phyloP scores from a whole-genome alignment of 1,284 basidiomycete genomes.

The Peniophora sp. region DNA sequence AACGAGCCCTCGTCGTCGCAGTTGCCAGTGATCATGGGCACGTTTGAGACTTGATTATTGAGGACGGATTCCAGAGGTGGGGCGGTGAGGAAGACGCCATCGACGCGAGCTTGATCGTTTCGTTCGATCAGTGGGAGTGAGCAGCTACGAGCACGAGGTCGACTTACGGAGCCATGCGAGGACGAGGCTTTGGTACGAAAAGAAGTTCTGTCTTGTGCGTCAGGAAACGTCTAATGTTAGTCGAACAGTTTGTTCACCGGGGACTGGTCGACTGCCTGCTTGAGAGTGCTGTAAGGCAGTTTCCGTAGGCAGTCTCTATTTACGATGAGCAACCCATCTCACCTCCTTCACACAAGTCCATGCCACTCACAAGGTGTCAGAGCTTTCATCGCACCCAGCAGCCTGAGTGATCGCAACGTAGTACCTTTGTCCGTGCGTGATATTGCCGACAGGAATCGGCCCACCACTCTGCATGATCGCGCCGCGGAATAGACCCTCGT shows the following conservation, averaged over 20 bases:
- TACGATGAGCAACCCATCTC: no score
- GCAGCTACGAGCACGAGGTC: no score
- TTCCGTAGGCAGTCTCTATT: constrained; percentile 25
- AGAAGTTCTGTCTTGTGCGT: neutral
- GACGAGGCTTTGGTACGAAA: constrained; percentile 3
- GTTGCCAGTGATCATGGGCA: constrained; percentile 20
- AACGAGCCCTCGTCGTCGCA: constrained; percentile 12
- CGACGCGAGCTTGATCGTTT: constrained; percentile 11
- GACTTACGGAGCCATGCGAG: constrained; percentile 12
- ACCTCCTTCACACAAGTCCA: no score
- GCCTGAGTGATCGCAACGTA: constrained; percentile 22
- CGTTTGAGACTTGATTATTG: constrained; percentile 13
- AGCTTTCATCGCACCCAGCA: constrained; percentile 20
- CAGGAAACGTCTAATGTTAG: neutral
- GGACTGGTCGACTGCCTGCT: constrained; percentile 19
- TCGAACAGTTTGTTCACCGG: constrained; percentile 8
- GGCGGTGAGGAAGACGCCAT: constrained; percentile 19
- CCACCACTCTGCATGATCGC: constrained; percentile 28
- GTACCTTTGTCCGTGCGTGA: constrained; percentile 16
- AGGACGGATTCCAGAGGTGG: constrained; percentile 13
- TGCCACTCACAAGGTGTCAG: constrained; percentile 21
- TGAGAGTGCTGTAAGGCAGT: constrained; percentile 20
- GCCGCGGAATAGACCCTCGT: constrained; percentile 24
- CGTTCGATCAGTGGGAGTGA: no score
- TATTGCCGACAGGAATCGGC: constrained; percentile 19